A percentile compares a stretch with the other conserved stretches of the same genome.
Conservation (phyloP, 306 rosid genomes). For the Corylus americana region DNA sequence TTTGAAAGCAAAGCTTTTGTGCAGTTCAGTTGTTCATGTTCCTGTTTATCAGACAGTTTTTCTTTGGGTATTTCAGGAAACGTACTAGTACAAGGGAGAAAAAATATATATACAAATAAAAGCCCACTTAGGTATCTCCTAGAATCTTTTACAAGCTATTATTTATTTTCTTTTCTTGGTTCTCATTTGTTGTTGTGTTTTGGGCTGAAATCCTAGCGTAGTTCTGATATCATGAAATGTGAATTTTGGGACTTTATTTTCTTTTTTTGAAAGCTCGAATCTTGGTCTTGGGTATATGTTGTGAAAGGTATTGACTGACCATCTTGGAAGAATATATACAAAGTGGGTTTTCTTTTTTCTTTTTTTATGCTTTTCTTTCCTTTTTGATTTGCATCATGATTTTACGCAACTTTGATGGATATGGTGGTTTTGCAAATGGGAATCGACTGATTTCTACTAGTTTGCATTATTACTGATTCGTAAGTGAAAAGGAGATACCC, state of each 20-base stretch:
- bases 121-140: slow-evolving; percentile 45
- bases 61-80: slow-evolving; percentile 14
- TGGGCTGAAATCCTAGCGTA: slow-evolving; percentile 17
- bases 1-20: neutral
- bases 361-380: neutral
- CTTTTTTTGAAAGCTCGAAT: slow-evolving; percentile 24
- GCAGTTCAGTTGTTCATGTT: slow-evolving; percentile 8
- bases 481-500: slow-evolving; percentile 10
- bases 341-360: slow-evolving; percentile 11
- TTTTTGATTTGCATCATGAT: slow-evolving; percentile 16
- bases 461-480: slow-evolving; percentile 28
- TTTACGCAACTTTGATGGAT: slow-evolving; percentile 19
- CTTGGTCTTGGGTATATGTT: slow-evolving; percentile 20
- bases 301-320: slow-evolving; percentile 7
- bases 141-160: slow-evolving; percentile 50
- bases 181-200: slow-evolving; percentile 22
- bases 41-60: slow-evolving; percentile 30
- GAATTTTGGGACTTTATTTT: slow-evolving; percentile 9
- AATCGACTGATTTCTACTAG: slow-evolving; percentile 17
- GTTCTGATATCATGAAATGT: neutral
- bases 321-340: slow-evolving; percentile 25
- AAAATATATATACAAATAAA: neutral
- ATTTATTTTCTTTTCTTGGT: neutral
- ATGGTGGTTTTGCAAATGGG: slow-evolving; percentile 6
- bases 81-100: neutral